Evolutionary conservation across 2,329 filamentous ascomycete species (phyloP).

Genomic region (Botrytis cinerea): DNA sequence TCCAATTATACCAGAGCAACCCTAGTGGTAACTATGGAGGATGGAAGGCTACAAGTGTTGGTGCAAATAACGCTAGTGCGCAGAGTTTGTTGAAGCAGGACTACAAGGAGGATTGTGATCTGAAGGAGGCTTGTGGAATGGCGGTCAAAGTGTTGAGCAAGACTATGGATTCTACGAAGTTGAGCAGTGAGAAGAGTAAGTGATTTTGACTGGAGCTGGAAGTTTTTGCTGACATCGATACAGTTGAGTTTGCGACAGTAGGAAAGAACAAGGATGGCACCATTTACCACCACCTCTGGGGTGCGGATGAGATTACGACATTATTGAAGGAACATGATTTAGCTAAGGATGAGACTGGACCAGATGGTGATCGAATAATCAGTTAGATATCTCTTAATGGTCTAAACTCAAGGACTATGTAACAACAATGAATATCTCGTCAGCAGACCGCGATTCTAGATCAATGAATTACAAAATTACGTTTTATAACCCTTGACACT

Average conservation of each 20-base stretch:
- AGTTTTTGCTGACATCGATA: constrained; percentile 30
- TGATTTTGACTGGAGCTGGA: constrained; percentile 30
- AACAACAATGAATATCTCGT: constrained; percentile 35
- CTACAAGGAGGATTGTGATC: constrained; percentile 96
- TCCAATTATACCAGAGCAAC: constrained; percentile 99
- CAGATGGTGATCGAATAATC: constrained; percentile 39
- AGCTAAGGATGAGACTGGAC: constrained; percentile 70
- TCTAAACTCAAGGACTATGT: constrained; percentile 32
- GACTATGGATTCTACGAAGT: constrained; percentile 99
- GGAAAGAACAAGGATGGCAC: constrained; percentile 93
- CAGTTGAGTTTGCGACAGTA: constrained; percentile 97
- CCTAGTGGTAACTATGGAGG: constrained; percentile 98
- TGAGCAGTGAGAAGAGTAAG: constrained; percentile 98
- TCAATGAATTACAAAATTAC: not conserved
- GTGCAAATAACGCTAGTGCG: constrained; percentile 96
- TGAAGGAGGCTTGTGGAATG: constrained; percentile 95
- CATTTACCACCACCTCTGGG: constrained; percentile 98
- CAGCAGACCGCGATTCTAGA: not conserved
- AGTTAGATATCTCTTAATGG: constrained; percentile 34
- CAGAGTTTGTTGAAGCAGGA: constrained; percentile 98
- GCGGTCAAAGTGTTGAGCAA: constrained; percentile 99
- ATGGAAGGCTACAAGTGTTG: constrained; percentile 98
- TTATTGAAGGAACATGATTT: constrained; percentile 94
- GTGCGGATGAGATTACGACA: constrained; percentile 91
- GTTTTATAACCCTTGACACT: not conserved